A percentile compares a stretch with the other conserved stretches of the same genome.
Conservation (phyloP, 2,329 filamentous ascomycete species). For the Phyllosticta paracitricarpa region DNA sequence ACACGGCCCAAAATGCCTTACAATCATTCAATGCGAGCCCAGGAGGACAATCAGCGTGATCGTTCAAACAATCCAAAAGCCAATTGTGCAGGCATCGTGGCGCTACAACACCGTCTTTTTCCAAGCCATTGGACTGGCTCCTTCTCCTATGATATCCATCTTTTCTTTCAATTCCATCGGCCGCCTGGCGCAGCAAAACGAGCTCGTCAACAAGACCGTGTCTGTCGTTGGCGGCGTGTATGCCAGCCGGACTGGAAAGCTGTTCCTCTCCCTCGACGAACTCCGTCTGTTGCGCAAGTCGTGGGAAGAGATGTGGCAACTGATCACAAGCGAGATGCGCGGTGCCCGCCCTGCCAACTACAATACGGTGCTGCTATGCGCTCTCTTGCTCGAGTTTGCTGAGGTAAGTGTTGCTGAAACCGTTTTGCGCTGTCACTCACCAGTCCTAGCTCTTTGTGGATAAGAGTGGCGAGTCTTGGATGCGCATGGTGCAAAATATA, state of each 20-base stretch:
- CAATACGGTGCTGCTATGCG: slow-evolving; percentile 3
- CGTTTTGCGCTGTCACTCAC: background rate
- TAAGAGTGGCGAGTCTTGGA: slow-evolving; percentile 5
- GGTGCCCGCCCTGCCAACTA: background rate
- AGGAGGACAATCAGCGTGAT: background rate
- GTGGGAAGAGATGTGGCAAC: background rate
- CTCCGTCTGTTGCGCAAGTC: background rate
- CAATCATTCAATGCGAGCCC: background rate
- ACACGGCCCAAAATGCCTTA: background rate
- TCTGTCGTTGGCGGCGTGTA: slow-evolving; percentile 6
- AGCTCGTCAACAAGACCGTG: slow-evolving; percentile 6
- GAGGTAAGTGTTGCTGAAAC: background rate
- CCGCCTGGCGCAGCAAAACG: slow-evolving; percentile 2
- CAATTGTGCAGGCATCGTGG: slow-evolving; percentile 5
- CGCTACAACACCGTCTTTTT: slow-evolving; percentile 8
- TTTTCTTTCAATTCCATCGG: slow-evolving; percentile 7
- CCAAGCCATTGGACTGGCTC: slow-evolving; percentile 6
- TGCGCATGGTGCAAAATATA: background rate
- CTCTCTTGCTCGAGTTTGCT: background rate
- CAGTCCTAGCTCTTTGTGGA: slow-evolving; percentile 1
- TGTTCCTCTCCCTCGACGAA: slow-evolving; percentile 2
- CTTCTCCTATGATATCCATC: slow-evolving; percentile 6
- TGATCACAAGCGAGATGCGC: background rate
- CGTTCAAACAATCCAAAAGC: background rate
- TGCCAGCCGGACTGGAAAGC: slow-evolving; percentile 3